Evolutionary conservation across 305 asterid genomes (phyloP).

Genomic region (Plantago coronopus): DNA sequence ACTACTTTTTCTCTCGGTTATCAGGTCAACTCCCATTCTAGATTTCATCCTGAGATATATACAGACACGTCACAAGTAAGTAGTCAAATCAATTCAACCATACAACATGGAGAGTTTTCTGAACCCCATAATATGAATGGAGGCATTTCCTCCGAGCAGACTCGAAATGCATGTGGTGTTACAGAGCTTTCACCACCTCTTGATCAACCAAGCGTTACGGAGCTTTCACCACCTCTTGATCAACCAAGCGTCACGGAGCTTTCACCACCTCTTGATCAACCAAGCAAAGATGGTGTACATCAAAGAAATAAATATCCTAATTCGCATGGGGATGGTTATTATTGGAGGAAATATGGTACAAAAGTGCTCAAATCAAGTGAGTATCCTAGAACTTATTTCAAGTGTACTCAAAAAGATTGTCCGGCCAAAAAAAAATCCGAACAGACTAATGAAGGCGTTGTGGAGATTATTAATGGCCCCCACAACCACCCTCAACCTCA

Average conservation of each 20-base stretch:
- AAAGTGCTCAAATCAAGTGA: conserved; percentile 54
- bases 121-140: conserved; percentile 30
- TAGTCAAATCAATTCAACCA: conserved; percentile 17
- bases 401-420: conserved; percentile 46
- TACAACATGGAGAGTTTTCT: conserved; percentile 25
- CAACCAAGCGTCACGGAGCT: conserved; percentile 22
- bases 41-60: conserved; percentile 44
- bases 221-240: conserved; percentile 28
- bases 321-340: conserved; percentile 47
- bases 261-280: conserved; percentile 36
- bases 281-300: conserved; percentile 15
- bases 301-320: background rate
- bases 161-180: conserved; percentile 17
- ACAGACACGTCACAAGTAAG: too few species aligned
- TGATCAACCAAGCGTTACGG: conserved; percentile 26
- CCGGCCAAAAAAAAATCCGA: conserved; percentile 56
- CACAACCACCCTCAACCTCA: conserved; percentile 58
- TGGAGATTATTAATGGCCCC: conserved; percentile 46
- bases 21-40: conserved; percentile 28
- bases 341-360: conserved; percentile 65
- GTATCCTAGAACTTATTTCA: conserved; percentile 58
- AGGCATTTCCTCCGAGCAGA: conserved; percentile 29
- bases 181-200: conserved; percentile 25
- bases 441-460: conserved; percentile 43
- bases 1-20: conserved; percentile 18